phyloP scores from a whole-genome alignment of 345 rosid genomes.

The Geranium rotundifolium region DNA sequence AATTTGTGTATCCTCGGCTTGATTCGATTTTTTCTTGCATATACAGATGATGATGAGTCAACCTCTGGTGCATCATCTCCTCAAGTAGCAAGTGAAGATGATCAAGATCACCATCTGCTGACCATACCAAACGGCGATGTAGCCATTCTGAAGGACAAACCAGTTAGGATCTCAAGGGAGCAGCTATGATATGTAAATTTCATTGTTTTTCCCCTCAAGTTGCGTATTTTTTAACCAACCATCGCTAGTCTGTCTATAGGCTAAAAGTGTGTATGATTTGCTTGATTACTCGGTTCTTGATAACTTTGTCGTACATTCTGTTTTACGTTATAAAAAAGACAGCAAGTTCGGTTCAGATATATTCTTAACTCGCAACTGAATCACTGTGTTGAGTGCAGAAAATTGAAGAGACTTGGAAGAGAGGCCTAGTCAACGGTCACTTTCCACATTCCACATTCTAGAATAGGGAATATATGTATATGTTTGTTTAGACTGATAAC shows the following conservation, averaged over 20 bases:
- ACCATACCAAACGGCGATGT: constrained; percentile 45
- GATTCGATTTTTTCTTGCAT: constrained; percentile 9
- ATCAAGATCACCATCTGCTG: constrained; percentile 57
- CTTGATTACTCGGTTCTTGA: not conserved
- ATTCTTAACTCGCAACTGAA: too few species aligned
- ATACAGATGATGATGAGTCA: constrained; percentile 43
- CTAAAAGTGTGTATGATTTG: not conserved
- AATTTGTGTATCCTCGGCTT: not conserved
- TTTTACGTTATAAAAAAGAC: not conserved
- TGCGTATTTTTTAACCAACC: constrained; percentile 9
- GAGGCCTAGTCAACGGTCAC: too few species aligned
- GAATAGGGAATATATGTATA: too few species aligned
- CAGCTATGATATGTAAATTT: constrained; percentile 15
- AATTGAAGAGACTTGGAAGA: not conserved
- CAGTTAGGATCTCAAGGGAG: constrained; percentile 58
- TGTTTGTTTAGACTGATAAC: not conserved
- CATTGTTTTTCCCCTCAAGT: constrained; percentile 6
- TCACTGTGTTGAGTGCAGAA: not conserved
- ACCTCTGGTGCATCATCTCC: constrained; percentile 50
- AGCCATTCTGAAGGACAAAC: constrained; percentile 55
- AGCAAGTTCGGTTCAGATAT: not conserved
- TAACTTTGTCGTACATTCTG: not conserved
- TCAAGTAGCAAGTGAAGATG: constrained; percentile 50
- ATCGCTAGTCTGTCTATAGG: not conserved
- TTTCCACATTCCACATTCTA: too few species aligned